Evolutionary conservation across 305 asterid genomes (phyloP), one percentile per base, ranked within the genome.

Genomic region (Solanum aculeatissimum): DNA sequence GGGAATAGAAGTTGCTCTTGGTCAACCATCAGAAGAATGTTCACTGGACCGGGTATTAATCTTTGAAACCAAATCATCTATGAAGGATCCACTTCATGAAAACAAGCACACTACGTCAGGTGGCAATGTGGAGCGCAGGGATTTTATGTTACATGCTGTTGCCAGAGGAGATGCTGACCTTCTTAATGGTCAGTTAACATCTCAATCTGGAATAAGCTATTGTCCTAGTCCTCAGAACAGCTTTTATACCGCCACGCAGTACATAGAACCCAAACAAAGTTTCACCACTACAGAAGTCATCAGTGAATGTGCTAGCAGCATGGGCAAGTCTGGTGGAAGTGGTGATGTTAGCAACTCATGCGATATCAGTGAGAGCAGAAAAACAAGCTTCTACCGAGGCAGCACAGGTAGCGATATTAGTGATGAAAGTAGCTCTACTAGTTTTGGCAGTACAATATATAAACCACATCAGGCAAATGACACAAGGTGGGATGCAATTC

Each of bases 181-280:
- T 57, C 70, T 87, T 40, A 87, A 84, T 82, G 57, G 86, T 70
- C 91, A 81, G 49, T 82, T 89, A 27, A 90, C 86, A n/a, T 87
- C 92, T 62, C 95, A 93, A 87, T 70, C 89, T 12, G 93, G 91
- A 82, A 9, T 49, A 27, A 75, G 25, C 60, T 89, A 83, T 85
- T 97, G 95, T 83, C 90, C 97, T 10, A 97, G 99, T 88, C 99
- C 99, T 43, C 98, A 90, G 80, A 93, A 93, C 78, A 95, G 98
- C 89, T 94, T 94, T 72, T 92, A 95, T 90, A 92, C 99, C 3
- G 91, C 94, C 23, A 88, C 96, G 9, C 96, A 88, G 53, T 95
- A 88, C 86, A 86, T 91, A 4, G 99, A 97, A 88, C 97, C 98
- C 42, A 94, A 94, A 83, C 93, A 95, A 83, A 97, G 99, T 90